Evolutionary conservation across 768 basidiomycete genomes (phyloP), one percentile per base, ranked within the genome.

Genomic region (Lepiota venenata): DNA sequence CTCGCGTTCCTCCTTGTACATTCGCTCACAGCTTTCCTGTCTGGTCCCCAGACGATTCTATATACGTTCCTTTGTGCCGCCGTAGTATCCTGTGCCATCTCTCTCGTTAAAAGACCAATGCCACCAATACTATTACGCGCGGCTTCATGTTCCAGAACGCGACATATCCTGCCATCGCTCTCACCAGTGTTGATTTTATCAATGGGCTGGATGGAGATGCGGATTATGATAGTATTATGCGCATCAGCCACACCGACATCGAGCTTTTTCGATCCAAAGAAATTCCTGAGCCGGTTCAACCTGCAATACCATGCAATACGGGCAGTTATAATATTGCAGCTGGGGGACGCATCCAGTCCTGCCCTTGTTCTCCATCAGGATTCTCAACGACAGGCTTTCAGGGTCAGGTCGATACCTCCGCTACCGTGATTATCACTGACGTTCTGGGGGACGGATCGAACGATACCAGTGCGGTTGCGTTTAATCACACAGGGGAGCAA

Each of bases 381-480:
- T 7, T 38, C 27, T 5, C 16, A 27, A 52, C 44, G 41, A 27
- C 32, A 38, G 42, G 37, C 5, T 64, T 60, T 36, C 42, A 57
- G 6, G 61, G 61, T 11, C 61, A 59, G 39, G 16, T 62, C 5
- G 61, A 64, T 43, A 55, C 59, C 1, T 62, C 63, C 20, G 43
- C 61, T 16, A 45, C 59, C n/a, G 25, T 52, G n/a, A 58, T 62
- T 16, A 40, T 62, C 35, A 55, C 14, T 3, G 56, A 58, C 25
- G 45, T 60, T 25, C 45, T 64, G 6, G 63, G 63, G 2, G 63
- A 62, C 32, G 61, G 63, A n/a, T 60, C 50, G 15, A 47, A 46
- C 14, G 46, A 50, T 25, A 61, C 35, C 16, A 58, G 49, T 29
- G 52, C 47, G 7, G 37, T 39, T 18, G 56, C 60, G n/a, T 42